Conservation (phyloP, 192 early-diverging fungal species). For the Funneliformis mosseae region DNA sequence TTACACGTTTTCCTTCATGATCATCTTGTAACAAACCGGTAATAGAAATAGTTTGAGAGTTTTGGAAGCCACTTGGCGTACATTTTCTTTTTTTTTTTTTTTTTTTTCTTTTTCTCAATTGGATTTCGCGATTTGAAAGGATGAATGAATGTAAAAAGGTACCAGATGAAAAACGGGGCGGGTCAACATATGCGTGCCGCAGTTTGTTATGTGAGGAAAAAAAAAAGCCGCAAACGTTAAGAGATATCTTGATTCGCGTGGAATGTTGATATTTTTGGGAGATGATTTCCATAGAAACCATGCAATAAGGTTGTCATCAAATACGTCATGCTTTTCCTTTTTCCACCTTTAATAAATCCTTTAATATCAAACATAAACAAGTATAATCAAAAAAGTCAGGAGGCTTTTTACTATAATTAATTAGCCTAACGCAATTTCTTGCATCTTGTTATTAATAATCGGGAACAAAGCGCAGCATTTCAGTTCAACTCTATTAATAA, state of each 20-base stretch:
- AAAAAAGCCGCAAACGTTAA: neutral
- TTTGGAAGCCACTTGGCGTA: neutral
- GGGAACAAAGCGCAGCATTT: neutral
- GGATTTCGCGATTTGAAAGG: neutral
- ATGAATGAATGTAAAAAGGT: no score
- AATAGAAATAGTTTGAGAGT: neutral
- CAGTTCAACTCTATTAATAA: neutral
- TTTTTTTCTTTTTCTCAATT: neutral
- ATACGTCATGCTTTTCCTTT: neutral
- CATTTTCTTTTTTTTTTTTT: neutral
- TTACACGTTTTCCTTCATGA: neutral
- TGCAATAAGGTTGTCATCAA: neutral
- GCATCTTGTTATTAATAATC: no score
- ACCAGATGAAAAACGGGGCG: no score
- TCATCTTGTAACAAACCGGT: neutral
- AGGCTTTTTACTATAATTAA: conserved; percentile 1
- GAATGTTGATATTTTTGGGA: neutral
- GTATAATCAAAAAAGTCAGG: neutral
- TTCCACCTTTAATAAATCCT: neutral
- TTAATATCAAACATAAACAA: neutral
- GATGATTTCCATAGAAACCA: neutral
- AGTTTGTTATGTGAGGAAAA: neutral
- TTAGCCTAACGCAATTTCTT: neutral
- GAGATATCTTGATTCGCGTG: neutral
- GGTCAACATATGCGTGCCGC: neutral